Evolutionary conservation across 1,284 basidiomycete species (phyloP).

Genomic region (Heterobasidion occidentale): DNA sequence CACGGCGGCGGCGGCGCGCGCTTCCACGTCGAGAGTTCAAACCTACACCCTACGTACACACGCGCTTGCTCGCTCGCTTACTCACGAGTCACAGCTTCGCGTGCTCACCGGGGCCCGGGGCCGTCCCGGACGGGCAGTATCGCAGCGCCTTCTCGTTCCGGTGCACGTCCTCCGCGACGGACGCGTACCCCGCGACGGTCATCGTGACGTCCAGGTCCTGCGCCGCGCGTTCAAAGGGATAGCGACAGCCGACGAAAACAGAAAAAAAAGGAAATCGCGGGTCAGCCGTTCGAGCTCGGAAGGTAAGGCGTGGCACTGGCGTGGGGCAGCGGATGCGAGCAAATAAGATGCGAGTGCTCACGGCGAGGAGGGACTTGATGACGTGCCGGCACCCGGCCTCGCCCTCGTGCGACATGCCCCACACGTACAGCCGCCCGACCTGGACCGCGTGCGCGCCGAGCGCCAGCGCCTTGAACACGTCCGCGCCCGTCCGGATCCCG

Average conservation of each 20-base stretch:
- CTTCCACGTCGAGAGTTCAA: too few relatives aligned
- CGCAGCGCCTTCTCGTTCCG: slow-evolving; percentile 27
- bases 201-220: slow-evolving; percentile 51
- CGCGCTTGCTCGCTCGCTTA: too few relatives aligned
- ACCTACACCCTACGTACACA: too few relatives aligned
- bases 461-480: slow-evolving; percentile 51
- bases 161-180: slow-evolving; percentile 29
- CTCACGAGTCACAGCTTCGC: slow-evolving; percentile 24
- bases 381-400: slow-evolving; percentile 45
- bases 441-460: slow-evolving; percentile 38
- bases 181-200: slow-evolving; percentile 39
- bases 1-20: too few relatives aligned
- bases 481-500: slow-evolving; percentile 45
- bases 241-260: not conserved
- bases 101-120: slow-evolving; percentile 27
- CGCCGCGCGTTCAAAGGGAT: not conserved
- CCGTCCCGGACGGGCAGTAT: slow-evolving; percentile 29
- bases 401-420: slow-evolving; percentile 44
- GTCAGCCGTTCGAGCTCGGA: too few relatives aligned
- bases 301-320: too few relatives aligned
- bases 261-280: not conserved
- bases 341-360: slow-evolving; percentile 12
- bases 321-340: too few relatives aligned
- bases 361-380: slow-evolving; percentile 48
- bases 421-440: slow-evolving; percentile 40